Conservation (phyloP, 768 basidiomycete species). For the Russula vinacea region DNA sequence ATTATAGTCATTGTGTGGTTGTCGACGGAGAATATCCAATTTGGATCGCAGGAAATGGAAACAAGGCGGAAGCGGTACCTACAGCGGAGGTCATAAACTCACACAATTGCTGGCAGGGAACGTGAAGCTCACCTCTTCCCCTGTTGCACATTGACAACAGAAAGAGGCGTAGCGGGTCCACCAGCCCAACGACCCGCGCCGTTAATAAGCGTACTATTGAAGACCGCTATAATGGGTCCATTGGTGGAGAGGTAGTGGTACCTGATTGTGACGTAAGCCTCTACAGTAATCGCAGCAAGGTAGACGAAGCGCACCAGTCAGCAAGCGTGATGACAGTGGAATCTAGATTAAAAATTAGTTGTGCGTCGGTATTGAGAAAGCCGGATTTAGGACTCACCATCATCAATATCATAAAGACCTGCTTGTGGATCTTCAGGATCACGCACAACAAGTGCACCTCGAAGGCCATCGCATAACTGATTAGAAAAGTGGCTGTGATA, state of each 20-base stretch:
- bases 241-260: neutral
- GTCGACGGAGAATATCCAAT: slow-evolving; percentile 39
- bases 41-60: slow-evolving; percentile 46
- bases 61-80: slow-evolving; percentile 33
- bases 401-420: neutral
- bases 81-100: neutral
- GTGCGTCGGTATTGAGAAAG: no score
- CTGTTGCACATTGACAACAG: neutral
- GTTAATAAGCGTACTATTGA: neutral
- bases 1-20: slow-evolving; percentile 42
- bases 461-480: neutral
- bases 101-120: no score
- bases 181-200: neutral
- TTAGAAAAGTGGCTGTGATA: neutral
- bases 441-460: neutral
- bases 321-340: neutral
- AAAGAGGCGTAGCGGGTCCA: neutral
- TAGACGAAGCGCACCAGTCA: neutral
- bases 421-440: neutral
- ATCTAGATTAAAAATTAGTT: neutral
- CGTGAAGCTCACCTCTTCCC: slow-evolving; percentile 31
- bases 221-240: neutral
- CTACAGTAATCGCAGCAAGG: no score
- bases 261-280: neutral
- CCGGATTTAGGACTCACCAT: neutral